Conservation (phyloP, 2,329 filamentous ascomycete genomes). For the Oidium heveae region DNA sequence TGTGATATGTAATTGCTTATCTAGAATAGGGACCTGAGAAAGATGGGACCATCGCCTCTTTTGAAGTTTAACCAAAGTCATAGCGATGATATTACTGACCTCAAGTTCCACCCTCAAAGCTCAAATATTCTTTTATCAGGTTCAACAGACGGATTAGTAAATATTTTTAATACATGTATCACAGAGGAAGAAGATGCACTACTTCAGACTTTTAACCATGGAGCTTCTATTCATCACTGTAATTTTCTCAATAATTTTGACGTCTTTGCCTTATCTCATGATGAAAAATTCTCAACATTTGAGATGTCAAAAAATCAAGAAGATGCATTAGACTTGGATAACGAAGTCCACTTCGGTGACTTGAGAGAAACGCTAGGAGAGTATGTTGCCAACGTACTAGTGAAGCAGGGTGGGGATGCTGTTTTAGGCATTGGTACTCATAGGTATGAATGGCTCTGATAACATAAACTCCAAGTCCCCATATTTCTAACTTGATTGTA, state of each 20-base stretch:
- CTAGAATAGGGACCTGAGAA: constrained; percentile 28
- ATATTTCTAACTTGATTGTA: constrained; percentile 11
- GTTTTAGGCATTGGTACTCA: constrained; percentile 41
- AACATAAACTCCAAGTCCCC: neutral
- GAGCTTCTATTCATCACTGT: constrained; percentile 47
- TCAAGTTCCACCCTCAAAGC: constrained; percentile 34
- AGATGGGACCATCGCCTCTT: constrained; percentile 18
- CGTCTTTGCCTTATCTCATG: constrained; percentile 50
- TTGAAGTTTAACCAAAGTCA: constrained; percentile 37
- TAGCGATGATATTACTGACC: constrained; percentile 41
- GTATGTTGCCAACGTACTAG: constrained; percentile 44
- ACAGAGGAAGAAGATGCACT: constrained; percentile 54
- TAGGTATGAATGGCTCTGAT: constrained; percentile 23
- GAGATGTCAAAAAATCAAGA: constrained; percentile 37
- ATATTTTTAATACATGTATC: constrained; percentile 46
- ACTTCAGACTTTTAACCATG: constrained; percentile 55
- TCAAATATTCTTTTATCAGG: constrained; percentile 43
- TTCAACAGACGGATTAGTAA: constrained; percentile 58
- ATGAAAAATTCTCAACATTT: constrained; percentile 55
- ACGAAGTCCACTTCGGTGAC: constrained; percentile 37
- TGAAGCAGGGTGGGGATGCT: constrained; percentile 32
- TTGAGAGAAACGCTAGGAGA: constrained; percentile 37
- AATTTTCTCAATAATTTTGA: constrained; percentile 40
- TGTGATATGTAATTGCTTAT: neutral
- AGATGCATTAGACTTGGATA: constrained; percentile 25